Conservation (phyloP, 371 early-diverging fungal genomes). For the Mortierella sp. region DNA sequence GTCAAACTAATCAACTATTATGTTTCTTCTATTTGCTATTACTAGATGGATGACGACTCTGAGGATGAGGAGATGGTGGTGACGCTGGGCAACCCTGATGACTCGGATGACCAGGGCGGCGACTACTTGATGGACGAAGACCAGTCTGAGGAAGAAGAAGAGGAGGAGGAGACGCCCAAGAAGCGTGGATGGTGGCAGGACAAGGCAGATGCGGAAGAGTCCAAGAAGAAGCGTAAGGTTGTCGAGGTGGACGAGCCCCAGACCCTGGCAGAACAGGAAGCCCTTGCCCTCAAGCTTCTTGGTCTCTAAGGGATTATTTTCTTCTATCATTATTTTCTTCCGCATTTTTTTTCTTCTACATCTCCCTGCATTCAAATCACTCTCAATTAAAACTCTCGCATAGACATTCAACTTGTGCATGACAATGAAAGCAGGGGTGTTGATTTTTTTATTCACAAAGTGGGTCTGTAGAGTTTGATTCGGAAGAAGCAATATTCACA, state of each 20-base stretch:
- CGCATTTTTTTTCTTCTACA: not conserved
- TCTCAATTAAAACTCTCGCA: constrained; percentile 2
- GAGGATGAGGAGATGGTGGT: constrained; percentile 47
- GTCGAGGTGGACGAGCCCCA: constrained; percentile 73
- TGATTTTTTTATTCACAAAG: not conserved
- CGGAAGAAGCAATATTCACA: not conserved
- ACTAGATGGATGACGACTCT: constrained; percentile 26
- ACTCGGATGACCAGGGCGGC: constrained; percentile 19
- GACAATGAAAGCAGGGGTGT: not conserved
- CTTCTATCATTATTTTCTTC: not conserved
- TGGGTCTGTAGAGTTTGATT: not conserved
- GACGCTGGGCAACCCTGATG: constrained; percentile 51
- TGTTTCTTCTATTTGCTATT: not conserved
- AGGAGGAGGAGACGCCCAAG: constrained; percentile 52
- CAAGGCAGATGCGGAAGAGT: constrained; percentile 58
- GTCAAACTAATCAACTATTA: not conserved
- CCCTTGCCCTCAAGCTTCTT: constrained; percentile 69
- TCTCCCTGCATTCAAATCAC: not conserved
- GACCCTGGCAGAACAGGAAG: constrained; percentile 78
- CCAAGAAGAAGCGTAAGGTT: constrained; percentile 67
- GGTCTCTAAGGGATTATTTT: constrained; percentile 31
- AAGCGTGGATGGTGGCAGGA: constrained; percentile 55
- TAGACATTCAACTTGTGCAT: not conserved
- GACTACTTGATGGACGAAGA: constrained; percentile 33
- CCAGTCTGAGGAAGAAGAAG: constrained; percentile 46